Percentiles rank a stretch among this genome's conserved stretches.
Conservation (phyloP, 192 early-diverging fungal genomes). For the Podila minutissima region DNA sequence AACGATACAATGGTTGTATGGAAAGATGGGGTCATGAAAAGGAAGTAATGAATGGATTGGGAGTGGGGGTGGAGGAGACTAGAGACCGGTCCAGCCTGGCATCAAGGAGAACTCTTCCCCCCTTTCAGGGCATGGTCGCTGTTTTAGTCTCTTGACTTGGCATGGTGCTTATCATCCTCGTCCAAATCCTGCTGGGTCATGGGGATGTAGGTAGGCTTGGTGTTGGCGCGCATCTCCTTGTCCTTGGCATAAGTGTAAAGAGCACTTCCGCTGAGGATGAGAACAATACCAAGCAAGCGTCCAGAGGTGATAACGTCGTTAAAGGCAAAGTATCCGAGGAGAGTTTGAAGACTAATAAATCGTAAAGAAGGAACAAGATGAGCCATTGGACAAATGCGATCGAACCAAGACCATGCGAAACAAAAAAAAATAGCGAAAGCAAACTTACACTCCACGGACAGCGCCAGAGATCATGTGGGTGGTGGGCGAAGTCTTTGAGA, state of each 20-base stretch:
- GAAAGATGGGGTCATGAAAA: too few species aligned
- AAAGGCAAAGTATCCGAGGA: slow-evolving; percentile 49
- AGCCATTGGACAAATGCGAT: neutral
- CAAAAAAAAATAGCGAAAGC: neutral
- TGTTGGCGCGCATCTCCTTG: slow-evolving; percentile 29
- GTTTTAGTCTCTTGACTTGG: neutral
- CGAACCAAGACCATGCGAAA: neutral
- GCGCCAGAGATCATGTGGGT: slow-evolving; percentile 69
- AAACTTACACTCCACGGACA: slow-evolving; percentile 68
- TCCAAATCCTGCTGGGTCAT: slow-evolving; percentile 46
- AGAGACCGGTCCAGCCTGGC: too few species aligned
- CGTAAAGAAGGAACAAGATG: neutral
- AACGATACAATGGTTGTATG: too few species aligned
- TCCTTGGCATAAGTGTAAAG: slow-evolving; percentile 53
- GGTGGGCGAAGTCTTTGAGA: slow-evolving; percentile 69
- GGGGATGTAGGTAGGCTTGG: slow-evolving; percentile 30
- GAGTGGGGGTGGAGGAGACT: too few species aligned
- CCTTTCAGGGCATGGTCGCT: too few species aligned
- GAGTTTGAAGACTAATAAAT: slow-evolving; percentile 45
- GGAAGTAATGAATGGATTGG: too few species aligned
- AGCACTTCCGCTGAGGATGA: slow-evolving; percentile 48
- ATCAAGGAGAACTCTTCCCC: too few species aligned
- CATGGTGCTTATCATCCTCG: slow-evolving; percentile 13
- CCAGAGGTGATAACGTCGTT: slow-evolving; percentile 47
- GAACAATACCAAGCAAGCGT: slow-evolving; percentile 42